These are phyloP conservation scores for Sclerotinia trifoliorum DNA, from an alignment of 2,329 filamentous ascomycete species.

Conservation along the genomic window DNA sequence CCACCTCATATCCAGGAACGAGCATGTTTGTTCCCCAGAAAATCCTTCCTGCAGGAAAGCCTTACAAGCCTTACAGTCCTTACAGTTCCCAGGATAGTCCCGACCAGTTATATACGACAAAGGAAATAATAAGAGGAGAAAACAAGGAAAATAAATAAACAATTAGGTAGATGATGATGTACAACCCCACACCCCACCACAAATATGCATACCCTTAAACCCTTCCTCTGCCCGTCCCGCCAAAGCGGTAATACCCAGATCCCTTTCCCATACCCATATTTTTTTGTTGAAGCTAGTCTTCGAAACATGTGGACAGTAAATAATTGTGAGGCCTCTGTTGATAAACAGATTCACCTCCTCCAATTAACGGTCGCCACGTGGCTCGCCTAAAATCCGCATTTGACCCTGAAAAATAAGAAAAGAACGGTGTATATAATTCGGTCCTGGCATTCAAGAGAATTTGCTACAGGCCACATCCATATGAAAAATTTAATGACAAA, in stretches of 20 bases:
- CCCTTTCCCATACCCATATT: conserved; percentile 8
- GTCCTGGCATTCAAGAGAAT: conserved; percentile 19
- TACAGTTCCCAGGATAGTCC: conserved; percentile 1
- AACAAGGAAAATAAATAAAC: neutral
- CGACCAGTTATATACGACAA: conserved; percentile 17
- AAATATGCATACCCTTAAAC: conserved; percentile 11
- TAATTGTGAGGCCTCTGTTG: neutral
- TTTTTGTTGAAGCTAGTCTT: conserved; percentile 6
- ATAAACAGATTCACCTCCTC: conserved; percentile 11
- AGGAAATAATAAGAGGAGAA: conserved; percentile 4
- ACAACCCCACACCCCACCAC: conserved; percentile 12
- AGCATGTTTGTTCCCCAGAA: conserved; percentile 3
- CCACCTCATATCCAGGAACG: conserved; percentile 7
- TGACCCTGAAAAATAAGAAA: conserved; percentile 12
- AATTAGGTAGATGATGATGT: conserved; percentile 12
- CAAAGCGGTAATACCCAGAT: conserved; percentile 13
- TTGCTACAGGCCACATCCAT: conserved; percentile 18
- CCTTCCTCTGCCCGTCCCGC: conserved; percentile 4
- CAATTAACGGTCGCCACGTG: conserved; percentile 16
- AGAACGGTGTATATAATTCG: conserved; percentile 14
- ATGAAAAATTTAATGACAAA: conserved; percentile 20
- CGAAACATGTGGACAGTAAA: conserved; percentile 2
- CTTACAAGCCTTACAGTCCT: neutral
- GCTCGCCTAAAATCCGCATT: conserved; percentile 1
- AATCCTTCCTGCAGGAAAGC: conserved; percentile 5